Evolutionary conservation across 2,329 filamentous ascomycete genomes (phyloP).

Genomic region (Sodiomyces alkalinus): DNA sequence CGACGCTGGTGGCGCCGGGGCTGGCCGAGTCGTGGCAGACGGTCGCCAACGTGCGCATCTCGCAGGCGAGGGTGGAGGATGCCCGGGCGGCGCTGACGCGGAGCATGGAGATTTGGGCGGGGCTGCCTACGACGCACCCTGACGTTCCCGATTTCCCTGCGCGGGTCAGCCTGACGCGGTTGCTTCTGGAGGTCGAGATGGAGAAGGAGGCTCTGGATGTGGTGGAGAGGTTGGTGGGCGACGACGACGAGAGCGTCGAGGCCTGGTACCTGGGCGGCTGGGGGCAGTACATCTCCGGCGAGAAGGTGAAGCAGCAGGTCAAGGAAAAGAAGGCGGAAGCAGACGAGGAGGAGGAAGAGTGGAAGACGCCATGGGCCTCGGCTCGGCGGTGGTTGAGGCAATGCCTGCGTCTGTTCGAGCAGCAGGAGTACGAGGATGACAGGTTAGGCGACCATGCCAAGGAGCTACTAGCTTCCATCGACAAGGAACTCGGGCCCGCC

Average conservation of each 20-base stretch:
- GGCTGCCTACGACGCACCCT: slow-evolving; percentile 56
- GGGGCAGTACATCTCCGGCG: slow-evolving; percentile 68
- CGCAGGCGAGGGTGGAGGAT: slow-evolving; percentile 65
- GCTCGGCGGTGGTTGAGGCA: slow-evolving; percentile 73
- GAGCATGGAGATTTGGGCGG: slow-evolving; percentile 73
- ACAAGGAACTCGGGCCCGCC: slow-evolving; percentile 47
- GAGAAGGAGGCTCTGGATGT: slow-evolving; percentile 75
- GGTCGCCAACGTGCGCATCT: slow-evolving; percentile 83
- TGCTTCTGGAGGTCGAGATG: slow-evolving; percentile 84
- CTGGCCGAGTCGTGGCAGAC: slow-evolving; percentile 89
- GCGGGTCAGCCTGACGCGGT: slow-evolving; percentile 64
- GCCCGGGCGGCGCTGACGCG: slow-evolving; percentile 62
- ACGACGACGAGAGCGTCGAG: slow-evolving; percentile 91
- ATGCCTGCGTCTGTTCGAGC: slow-evolving; percentile 62
- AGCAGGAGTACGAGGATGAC: slow-evolving; percentile 76
- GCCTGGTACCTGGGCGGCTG: slow-evolving; percentile 95
- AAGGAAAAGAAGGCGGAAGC: slow-evolving; percentile 15
- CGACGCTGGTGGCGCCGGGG: slow-evolving; percentile 67
- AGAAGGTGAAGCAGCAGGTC: slow-evolving; percentile 40
- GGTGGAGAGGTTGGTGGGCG: slow-evolving; percentile 64
- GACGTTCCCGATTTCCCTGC: slow-evolving; percentile 74
- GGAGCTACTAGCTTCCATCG: slow-evolving; percentile 52
- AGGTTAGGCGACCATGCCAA: slow-evolving; percentile 58
- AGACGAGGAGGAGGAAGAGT: slow-evolving; percentile 28
- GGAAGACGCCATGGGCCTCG: slow-evolving; percentile 51